Conservation (phyloP, 2,329 filamentous ascomycete species). For the Fusarium sp. region DNA sequence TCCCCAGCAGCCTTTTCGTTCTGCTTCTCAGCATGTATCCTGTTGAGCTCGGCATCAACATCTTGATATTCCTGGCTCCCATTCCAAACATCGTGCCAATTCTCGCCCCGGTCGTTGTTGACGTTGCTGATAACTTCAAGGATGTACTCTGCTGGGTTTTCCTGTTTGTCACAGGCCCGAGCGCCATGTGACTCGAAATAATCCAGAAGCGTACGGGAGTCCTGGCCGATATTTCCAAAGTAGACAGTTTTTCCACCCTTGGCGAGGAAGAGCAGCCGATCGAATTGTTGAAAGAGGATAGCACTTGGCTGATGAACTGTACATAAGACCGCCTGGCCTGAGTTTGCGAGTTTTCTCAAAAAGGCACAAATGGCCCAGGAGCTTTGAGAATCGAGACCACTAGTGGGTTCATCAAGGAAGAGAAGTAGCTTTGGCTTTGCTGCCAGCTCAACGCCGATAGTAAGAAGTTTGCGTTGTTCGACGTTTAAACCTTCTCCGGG, state of each 20-base stretch:
- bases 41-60: slow-evolving; percentile 73
- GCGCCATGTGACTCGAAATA: slow-evolving; percentile 78
- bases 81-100: slow-evolving; percentile 80
- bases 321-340: slow-evolving; percentile 67
- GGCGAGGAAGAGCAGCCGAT: slow-evolving; percentile 74
- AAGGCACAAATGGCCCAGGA: slow-evolving; percentile 75
- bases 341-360: slow-evolving; percentile 71
- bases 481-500: slow-evolving; percentile 74
- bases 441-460: slow-evolving; percentile 71
- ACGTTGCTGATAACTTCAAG: slow-evolving; percentile 66
- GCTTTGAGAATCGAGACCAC: slow-evolving; percentile 74
- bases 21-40: slow-evolving; percentile 69
- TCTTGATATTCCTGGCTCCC: slow-evolving; percentile 65
- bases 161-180: slow-evolving; percentile 69
- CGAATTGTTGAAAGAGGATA: slow-evolving; percentile 69
- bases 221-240: slow-evolving; percentile 75
- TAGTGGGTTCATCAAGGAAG: slow-evolving; percentile 74
- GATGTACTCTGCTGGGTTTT: slow-evolving; percentile 85
- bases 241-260: slow-evolving; percentile 77
- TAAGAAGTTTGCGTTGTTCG: slow-evolving; percentile 73
- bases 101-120: slow-evolving; percentile 56
- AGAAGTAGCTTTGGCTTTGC: slow-evolving; percentile 71
- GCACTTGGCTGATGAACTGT: slow-evolving; percentile 72
- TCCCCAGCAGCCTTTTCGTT: slow-evolving; percentile 35
- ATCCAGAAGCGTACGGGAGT: slow-evolving; percentile 68